Conservation (phyloP, 345 rosid genomes). For the Eucalyptus melliodora region DNA sequence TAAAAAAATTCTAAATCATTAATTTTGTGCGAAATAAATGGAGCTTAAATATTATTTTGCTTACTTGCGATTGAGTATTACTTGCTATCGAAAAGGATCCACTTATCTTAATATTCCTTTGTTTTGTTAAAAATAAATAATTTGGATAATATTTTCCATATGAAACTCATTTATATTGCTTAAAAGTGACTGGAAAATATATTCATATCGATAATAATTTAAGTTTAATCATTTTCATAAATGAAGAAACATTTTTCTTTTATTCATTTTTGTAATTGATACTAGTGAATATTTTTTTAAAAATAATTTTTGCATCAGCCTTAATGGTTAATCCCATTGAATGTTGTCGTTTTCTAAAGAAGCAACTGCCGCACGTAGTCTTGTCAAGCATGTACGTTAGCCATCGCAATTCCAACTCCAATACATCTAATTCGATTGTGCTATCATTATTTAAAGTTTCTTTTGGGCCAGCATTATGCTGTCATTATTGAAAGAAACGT, state of each 20-base stretch:
- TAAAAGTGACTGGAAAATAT: no score
- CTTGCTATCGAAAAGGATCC: no score
- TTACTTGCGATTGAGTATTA: no score
- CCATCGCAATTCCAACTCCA: background rate
- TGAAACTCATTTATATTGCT: no score
- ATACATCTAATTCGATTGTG: background rate
- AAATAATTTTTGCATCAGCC: no score
- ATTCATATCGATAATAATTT: no score
- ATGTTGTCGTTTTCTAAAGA: background rate
- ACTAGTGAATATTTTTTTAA: fast-evolving
- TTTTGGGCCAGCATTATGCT: background rate
- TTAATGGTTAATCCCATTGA: background rate
- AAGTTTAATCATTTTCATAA: no score
- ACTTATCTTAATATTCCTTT: no score
- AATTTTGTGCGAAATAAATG: fast-evolving
- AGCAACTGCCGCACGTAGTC: background rate
- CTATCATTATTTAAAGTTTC: background rate
- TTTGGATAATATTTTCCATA: no score
- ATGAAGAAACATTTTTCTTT: background rate
- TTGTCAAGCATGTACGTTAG: background rate
- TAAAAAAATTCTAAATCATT: background rate
- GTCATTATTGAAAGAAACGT: background rate
- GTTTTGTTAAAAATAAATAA: no score
- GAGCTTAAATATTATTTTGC: background rate
- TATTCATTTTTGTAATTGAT: no score